Evolutionary conservation across 495 filamentous ascomycete genomes (phyloP).

Genomic region (Podospora pseudopauciseta): DNA sequence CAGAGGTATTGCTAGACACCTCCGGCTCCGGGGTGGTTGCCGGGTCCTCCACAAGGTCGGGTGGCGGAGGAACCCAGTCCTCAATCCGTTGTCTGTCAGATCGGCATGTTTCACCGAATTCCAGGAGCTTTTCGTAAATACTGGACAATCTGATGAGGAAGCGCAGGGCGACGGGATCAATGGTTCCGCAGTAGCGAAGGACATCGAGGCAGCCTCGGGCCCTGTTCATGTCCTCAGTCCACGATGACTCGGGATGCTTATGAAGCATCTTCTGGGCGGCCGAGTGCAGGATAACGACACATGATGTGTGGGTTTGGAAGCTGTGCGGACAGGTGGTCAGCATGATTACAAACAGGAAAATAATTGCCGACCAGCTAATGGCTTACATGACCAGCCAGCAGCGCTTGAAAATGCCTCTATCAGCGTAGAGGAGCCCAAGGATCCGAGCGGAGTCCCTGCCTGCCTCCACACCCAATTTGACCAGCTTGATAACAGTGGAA

Average conservation of each 20-base stretch:
- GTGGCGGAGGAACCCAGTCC: constrained; percentile 24
- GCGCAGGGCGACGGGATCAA: constrained; percentile 25
- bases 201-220: constrained; percentile 27
- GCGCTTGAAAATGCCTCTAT: constrained; percentile 30
- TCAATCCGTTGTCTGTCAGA: constrained; percentile 12
- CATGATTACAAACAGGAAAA: background rate
- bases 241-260: constrained; percentile 18
- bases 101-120: background rate
- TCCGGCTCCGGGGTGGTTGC: background rate
- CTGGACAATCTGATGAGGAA: constrained; percentile 24
- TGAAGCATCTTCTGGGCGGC: constrained; percentile 31
- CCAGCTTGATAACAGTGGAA: constrained; percentile 10
- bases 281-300: constrained; percentile 29
- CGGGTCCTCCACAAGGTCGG: constrained; percentile 11
- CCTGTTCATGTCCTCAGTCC: constrained; percentile 26
- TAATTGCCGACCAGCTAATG: background rate
- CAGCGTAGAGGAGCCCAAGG: constrained; percentile 23
- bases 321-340: constrained; percentile 6
- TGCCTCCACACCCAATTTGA: constrained; percentile 23
- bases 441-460: constrained; percentile 30
- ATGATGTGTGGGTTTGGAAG: constrained; percentile 34
- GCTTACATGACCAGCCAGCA: constrained; percentile 37
- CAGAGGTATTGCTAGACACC: background rate
- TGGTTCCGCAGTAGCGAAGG: constrained; percentile 24
- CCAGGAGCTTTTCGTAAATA: constrained; percentile 18